Base-by-base conservation (phyloP, 2,329 filamentous ascomycete genomes). In the Stemphylium vesicarium region DNA sequence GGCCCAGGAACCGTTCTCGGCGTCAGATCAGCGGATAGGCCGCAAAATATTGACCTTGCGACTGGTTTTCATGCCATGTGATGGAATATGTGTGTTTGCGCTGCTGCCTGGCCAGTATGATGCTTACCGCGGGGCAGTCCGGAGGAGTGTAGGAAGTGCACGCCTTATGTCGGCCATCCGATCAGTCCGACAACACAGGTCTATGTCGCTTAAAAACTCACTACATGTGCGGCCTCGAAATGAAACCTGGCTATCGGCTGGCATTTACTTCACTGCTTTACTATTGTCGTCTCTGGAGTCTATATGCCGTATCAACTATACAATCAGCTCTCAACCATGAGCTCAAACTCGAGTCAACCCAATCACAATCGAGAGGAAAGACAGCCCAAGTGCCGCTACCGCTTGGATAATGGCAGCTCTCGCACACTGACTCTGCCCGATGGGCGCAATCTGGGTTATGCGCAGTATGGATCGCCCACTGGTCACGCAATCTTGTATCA, bases 381-480 rank as follows among this genome's bases (percentile, higher is more conserved):
- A 4, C 16, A 0, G 5, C 32, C 26, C 11, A 29, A 51, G 35
- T 62, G 58, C 22, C 50, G 50, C 18, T 70, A 53, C 39, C 65
- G 40, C 22, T 57, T 69, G 3, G 67, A 71, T 51, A 57, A 65
- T 29, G 59, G 64, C 20, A 66, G 52, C 40, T 74, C 74, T 1
- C 47, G 60, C 16, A 75, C 63, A 12, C 38, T 75, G 10, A 65
- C 51, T 1, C 72, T 77, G 2, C 58, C 72, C 0, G 71, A 75
- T 44, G 74, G 73, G 7, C 72, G 75, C 12, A 73, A 66, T 48
- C 61, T 78, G 2, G 71, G 74, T 4, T 77, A 75, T 46, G 72
- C 71, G 31, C 57, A 70, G 33, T 74, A 73, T 39, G 71, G 72
- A 4, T 62, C 62, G 3, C 60, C 56, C 9, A 68, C 59, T 3